Evolutionary conservation across 1,139 yeast genomes (phyloP).

Genomic region (Yamadazyma pseudoaaseri): DNA sequence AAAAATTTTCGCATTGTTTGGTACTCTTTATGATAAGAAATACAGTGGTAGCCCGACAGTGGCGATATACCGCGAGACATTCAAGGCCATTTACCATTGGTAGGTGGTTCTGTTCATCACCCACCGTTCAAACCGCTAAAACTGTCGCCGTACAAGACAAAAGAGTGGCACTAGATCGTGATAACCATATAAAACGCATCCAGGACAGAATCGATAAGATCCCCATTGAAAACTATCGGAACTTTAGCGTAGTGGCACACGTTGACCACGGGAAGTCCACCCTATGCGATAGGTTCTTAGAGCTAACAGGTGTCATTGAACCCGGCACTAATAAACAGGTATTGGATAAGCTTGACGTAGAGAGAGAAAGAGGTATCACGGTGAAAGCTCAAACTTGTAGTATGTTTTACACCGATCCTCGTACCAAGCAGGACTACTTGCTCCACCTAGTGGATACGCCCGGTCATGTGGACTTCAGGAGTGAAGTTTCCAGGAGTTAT

Average conservation of each 20-base stretch:
- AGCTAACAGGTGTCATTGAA: slow-evolving; percentile 84
- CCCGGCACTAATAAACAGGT: slow-evolving; percentile 82
- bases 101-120: too few relatives aligned
- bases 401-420: slow-evolving; percentile 77
- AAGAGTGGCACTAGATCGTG: slow-evolving; percentile 28
- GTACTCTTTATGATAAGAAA: too few relatives aligned
- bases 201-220: slow-evolving; percentile 64
- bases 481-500: slow-evolving; percentile 89
- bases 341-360: slow-evolving; percentile 88
- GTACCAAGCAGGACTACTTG: slow-evolving; percentile 60
- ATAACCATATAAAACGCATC: slow-evolving; percentile 28
- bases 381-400: slow-evolving; percentile 96
- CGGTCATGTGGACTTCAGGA: slow-evolving; percentile 94
- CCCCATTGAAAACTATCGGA: slow-evolving; percentile 80
- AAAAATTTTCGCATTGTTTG: not conserved
- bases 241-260: slow-evolving; percentile 94
- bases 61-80: too few relatives aligned
- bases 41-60: too few relatives aligned
- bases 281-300: slow-evolving; percentile 80
- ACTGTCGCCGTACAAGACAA: slow-evolving; percentile 11
- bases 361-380: slow-evolving; percentile 92
- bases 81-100: too few relatives aligned
- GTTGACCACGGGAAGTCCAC: slow-evolving; percentile 98
- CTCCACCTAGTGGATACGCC: slow-evolving; percentile 95
- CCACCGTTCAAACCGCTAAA: slow-evolving; percentile 2